Percentiles rank a stretch among this genome's conserved stretches.
phyloP scores from a whole-genome alignment of 768 basidiomycete genomes.

The Cystofilobasidium bisporidii region DNA sequence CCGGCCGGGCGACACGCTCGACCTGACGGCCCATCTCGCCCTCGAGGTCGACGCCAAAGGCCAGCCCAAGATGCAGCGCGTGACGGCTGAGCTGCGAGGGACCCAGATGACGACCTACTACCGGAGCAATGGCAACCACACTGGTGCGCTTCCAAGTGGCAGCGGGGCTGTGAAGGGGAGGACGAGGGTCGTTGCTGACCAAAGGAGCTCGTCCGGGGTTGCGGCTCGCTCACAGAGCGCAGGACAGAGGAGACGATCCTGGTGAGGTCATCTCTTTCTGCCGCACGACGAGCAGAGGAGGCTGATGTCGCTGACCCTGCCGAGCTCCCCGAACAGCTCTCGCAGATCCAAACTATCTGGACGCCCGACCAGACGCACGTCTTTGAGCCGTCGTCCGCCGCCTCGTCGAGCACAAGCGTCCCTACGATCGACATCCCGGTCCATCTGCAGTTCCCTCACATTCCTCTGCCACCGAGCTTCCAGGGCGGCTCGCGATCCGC shows the following conservation, averaged over 20 bases:
- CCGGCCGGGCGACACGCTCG: background rate
- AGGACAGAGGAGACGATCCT: conserved; percentile 3
- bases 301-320: background rate
- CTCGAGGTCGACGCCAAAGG: background rate
- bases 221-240: background rate
- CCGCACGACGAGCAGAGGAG: too few relatives aligned
- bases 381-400: background rate
- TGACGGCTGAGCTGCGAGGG: background rate
- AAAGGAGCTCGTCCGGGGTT: too few relatives aligned
- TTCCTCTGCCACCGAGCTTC: background rate
- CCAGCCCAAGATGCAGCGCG: background rate
- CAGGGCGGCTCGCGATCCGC: background rate
- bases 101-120: conserved; percentile 1
- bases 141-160: background rate
- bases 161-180: background rate
- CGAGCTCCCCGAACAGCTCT: background rate
- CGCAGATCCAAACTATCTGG: background rate
- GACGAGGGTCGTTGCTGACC: background rate
- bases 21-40: background rate
- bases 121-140: background rate
- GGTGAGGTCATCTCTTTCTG: background rate
- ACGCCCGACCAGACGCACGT: background rate
- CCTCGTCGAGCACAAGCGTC: background rate
- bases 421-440: background rate
- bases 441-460: background rate